These are phyloP conservation scores for Backusella psychrophila DNA, from an alignment of 192 early-diverging fungal genomes.

Conservation along the genomic window DNA sequence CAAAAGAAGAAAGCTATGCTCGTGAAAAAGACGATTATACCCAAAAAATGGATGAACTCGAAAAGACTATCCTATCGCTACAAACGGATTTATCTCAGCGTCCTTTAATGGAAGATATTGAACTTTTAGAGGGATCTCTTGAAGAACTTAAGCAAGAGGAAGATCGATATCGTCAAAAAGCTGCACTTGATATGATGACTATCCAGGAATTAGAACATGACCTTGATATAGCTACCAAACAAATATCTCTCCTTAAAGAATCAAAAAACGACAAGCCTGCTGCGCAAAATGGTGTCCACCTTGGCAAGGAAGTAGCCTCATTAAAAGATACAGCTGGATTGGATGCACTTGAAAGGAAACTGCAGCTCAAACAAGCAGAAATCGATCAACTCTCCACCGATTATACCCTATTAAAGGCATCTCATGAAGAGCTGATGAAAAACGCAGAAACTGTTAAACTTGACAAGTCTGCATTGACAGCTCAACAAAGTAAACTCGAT, in stretches of 20 bases:
- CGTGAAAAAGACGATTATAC: neutral
- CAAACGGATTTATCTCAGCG: neutral
- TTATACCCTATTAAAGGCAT: neutral
- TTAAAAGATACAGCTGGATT: neutral
- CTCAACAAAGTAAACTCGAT: neutral
- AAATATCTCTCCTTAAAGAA: neutral
- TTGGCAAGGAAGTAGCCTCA: neutral
- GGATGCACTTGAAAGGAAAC: neutral
- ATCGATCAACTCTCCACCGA: neutral
- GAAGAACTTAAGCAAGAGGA: neutral
- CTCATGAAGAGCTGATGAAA: neutral
- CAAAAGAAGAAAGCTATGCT: conserved; percentile 1
- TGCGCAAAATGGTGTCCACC: neutral
- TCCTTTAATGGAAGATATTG: neutral
- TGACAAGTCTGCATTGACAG: neutral
- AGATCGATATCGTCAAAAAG: neutral
- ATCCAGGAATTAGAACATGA: conserved; percentile 8
- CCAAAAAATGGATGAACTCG: neutral
- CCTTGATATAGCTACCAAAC: neutral
- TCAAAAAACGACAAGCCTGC: neutral
- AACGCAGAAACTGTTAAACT: neutral
- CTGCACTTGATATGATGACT: neutral
- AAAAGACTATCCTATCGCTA: neutral
- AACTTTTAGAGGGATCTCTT: neutral
- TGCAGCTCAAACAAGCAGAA: neutral